Base-by-base conservation (phyloP, 768 basidiomycete genomes). In the Phylloporus sp. region DNA sequence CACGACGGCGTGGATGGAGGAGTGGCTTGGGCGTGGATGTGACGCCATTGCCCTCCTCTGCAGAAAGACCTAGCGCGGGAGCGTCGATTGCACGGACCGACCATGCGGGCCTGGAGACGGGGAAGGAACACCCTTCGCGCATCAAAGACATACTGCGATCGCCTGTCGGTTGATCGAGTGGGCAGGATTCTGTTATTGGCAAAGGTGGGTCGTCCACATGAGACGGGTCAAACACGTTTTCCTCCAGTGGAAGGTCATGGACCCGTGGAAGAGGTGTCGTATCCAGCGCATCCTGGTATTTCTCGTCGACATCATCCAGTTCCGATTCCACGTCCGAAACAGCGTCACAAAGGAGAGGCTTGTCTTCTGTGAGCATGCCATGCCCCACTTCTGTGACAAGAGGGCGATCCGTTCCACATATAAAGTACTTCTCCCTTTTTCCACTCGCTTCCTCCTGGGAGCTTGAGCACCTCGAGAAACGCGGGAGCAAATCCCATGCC, bases 201-300 rank as follows among this genome's bases (percentile, higher is more conserved):
- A 55, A 39, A 36, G 54, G 52, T 48, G 55, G 51, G 36, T 66
- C 53, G 11, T 36, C 47, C 45, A 42, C 46, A 54, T 35, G 45
- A 46, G 56, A 45, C 22, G 27, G 47, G 28, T 35, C 40, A 43
- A 46, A 42, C 32, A 41, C 49, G 40, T 47, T 50, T 35, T 47
- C 50, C 16, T 60, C 53, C 10, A 45, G 52, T 35, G 68, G 59
- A 34, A 64, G 62, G 42, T 64, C 56, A 40, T 50, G 52, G 31
- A 43, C 15, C 31, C 24, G 22, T 11, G 57, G 55, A 36, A 68
- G 56, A 12, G 62, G 62, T 6, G 58, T 68, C 38, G 45, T 49
- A 32, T 70, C 68, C 7, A 68, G 49, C 7, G 64, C 66, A 42
- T 68, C 67, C 20, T 66, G 62, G 44, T 58, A 70, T n/a, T 66